Base-by-base conservation (phyloP, 441 rosid species). In the Syzygium syzygioides region DNA sequence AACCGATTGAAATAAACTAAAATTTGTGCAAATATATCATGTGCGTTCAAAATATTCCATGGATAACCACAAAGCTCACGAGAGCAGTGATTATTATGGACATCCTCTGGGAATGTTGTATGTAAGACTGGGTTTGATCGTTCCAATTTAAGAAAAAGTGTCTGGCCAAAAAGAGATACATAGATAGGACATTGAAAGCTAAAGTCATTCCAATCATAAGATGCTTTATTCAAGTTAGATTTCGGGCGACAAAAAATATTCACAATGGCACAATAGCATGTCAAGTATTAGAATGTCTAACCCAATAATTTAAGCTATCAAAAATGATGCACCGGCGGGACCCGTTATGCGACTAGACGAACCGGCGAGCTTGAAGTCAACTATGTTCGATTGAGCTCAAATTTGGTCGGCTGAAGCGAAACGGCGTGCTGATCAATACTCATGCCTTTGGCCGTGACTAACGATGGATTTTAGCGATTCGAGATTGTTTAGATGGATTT, bases 151-250 rank as follows among this genome's bases (percentile, higher is more conserved):
- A 5, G 15, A 20, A 19, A 62, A 64, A 30, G 71, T 2, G 11
- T n/a, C 10, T 1, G 0, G 37, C 37, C 0, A 0, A 3, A n/a
- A n/a, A 62, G 15, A 30, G 20, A 64, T 20, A 37, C 10, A 23
- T 3, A 7, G 18, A 41, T 14, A 76, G 14, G n/a, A 37, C 50
- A 41, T 1, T 13, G 52, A 76, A 41, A 76, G n/a, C 52, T 6
- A 23, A 23, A 23, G 83, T 2, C 52, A 23, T 76, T 76, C 83
- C n/a, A 76, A 76, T 76, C 83, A 76, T 76, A 12, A 23, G 83
- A 76, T 41, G 83, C 52, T 76, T 76, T 41, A 41, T 0, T 76
- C 83, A 23, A 2, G 52, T 76, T 6, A 76, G 83, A 23, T 45
- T 76, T 23, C 17, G 4, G 52, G 9, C 14, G 18, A 76, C 14